Base-by-base conservation (phyloP, 495 filamentous ascomycete species). In the Trichocladium antarcticum region DNA sequence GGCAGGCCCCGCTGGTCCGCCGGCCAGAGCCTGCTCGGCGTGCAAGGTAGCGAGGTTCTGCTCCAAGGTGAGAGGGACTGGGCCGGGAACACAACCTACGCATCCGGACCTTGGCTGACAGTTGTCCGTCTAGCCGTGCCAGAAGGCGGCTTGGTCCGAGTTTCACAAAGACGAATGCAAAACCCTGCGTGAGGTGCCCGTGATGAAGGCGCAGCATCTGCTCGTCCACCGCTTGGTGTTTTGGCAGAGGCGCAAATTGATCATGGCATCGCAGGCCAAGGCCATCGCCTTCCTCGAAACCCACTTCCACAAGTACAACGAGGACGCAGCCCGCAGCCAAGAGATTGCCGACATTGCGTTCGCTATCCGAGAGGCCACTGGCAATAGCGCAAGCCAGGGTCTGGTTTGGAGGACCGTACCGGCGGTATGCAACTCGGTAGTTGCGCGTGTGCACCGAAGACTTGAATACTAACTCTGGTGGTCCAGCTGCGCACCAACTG, bases 1-100 rank as follows among this genome's bases (percentile, higher is more conserved):
- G 40, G 45, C 27, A 15, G 6, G 15, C 7, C 20, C 28, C 42
- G 7, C 24, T 40, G 27, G 20, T 1, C 19, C 27, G 3, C 28
- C 45, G 0, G 50, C 82, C 21, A 76, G 72, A 51, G 70, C 67
- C 22, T 88, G 84, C 61, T 69, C 69, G 0, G 77, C 75, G 0
- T 88, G 84, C 63, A 74, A 68, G 41, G 64, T 74, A 11, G 74
- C 80, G 0, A 75, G 71, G 48, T 88, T 84, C 60, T 88, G 84
- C 60, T 72, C 74, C 40, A 78, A 77, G 71, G 80, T 83, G n/a
- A n/a, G n/a, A n/a, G n/a, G n/a, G n/a, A n/a, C n/a, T n/a, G n/a
- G n/a, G n/a, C n/a, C n/a, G n/a, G n/a, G n/a, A n/a, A n/a, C n/a
- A n/a, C n/a, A n/a, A n/a, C n/a, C n/a, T n/a, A n/a, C n/a, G n/a